These are phyloP conservation scores for Oryza coarctata DNA, from an alignment of 176 grass and related monocot genomes.

Conservation along the genomic window DNA sequence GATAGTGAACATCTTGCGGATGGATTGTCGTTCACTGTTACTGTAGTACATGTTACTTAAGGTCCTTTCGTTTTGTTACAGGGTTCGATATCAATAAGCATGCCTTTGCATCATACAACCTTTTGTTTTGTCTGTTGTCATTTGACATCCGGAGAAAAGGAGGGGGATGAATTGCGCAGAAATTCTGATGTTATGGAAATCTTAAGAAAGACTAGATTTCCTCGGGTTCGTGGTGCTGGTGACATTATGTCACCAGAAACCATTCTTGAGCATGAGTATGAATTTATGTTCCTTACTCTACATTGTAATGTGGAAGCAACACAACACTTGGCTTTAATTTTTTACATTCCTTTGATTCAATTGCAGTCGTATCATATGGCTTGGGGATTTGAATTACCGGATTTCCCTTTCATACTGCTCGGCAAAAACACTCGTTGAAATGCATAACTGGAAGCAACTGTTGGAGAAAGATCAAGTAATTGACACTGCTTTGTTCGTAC, in stretches of 20 bases:
- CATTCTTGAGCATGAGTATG: slow-evolving; percentile 92
- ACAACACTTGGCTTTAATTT: neutral
- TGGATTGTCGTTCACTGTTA: neutral
- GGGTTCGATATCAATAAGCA: slow-evolving; percentile 99
- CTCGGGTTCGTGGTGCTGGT: slow-evolving; percentile 41
- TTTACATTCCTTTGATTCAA: neutral
- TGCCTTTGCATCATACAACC: slow-evolving; percentile 82
- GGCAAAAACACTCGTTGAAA: slow-evolving; percentile 85
- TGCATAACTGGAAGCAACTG: slow-evolving; percentile 92
- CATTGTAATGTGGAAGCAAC: neutral
- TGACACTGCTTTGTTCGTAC: neutral
- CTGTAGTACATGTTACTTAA: neutral
- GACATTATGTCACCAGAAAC: slow-evolving; percentile 80
- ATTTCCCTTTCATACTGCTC: slow-evolving; percentile 87
- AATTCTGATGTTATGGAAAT: slow-evolving; percentile 93
- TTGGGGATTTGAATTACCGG: slow-evolving; percentile 98
- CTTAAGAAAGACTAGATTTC: slow-evolving; percentile 87
- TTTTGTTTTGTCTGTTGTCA: slow-evolving; percentile 96
- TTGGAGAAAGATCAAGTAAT: slow-evolving; percentile 96
- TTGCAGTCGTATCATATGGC: slow-evolving; percentile 92
- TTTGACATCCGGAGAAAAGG: slow-evolving; percentile 92
- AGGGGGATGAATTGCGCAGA: slow-evolving; percentile 84
- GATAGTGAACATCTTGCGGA: too few species aligned
- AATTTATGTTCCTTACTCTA: neutral
- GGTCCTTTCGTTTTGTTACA: slow-evolving; percentile 36